A percentile compares a stretch with the other conserved stretches of the same genome.
These are phyloP conservation scores for Paraphoma sp. DNA, from an alignment of 2,329 filamentous ascomycete species.

Conservation along the genomic window DNA sequence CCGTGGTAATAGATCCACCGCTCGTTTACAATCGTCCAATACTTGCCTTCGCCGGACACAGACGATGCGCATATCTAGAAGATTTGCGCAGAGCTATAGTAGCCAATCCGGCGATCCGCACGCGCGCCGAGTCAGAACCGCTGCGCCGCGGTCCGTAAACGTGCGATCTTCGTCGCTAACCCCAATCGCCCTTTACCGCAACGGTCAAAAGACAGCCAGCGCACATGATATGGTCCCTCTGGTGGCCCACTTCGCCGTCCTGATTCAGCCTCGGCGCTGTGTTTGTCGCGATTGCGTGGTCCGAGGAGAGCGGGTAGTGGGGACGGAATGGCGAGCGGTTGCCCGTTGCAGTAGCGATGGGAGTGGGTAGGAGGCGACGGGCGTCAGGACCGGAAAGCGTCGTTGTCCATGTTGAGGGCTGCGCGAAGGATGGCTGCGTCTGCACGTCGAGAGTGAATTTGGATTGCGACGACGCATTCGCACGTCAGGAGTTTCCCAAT, in stretches of 20 bases:
- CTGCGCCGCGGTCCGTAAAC: not conserved
- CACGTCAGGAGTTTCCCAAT: not conserved
- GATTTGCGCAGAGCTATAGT: no score
- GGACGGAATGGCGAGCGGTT: not conserved
- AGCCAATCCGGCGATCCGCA: not conserved
- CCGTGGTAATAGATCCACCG: no score
- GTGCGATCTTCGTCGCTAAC: not conserved
- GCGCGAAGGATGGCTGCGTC: not conserved
- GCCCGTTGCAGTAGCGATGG: not conserved
- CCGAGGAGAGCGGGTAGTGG: not conserved
- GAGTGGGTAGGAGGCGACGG: not conserved
- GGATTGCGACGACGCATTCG: not conserved
- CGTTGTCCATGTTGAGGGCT: not conserved
- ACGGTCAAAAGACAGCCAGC: not conserved
- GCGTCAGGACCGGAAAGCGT: not conserved
- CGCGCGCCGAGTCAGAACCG: not conserved
- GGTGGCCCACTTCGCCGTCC: not conserved
- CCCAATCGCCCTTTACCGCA: not conserved
- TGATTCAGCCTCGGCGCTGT: not conserved
- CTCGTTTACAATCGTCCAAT: no score
- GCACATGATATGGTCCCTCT: not conserved
- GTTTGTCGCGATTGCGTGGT: not conserved
- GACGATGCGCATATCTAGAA: no score
- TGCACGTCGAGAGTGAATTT: not conserved
- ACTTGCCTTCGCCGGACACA: no score